A percentile compares a stretch with the other conserved stretches of the same genome.
phyloP scores from a whole-genome alignment of 441 rosid genomes.

The Jatropha multifida region DNA sequence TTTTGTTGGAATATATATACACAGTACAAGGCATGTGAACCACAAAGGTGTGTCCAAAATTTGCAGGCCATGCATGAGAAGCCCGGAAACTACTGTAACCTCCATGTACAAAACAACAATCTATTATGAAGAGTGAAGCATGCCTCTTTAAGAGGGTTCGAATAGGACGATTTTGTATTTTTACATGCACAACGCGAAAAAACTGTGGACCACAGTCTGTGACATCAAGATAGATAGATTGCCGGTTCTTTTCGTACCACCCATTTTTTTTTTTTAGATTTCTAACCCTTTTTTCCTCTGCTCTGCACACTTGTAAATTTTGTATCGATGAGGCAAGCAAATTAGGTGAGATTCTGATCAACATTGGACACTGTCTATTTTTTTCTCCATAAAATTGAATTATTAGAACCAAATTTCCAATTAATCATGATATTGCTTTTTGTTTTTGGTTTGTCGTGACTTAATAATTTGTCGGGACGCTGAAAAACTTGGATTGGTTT shows the following conservation, averaged over 20 bases:
- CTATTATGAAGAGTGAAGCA: not conserved
- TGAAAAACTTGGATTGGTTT: constrained; percentile 7
- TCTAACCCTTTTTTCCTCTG: not conserved
- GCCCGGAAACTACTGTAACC: constrained; percentile 7
- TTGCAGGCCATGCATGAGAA: constrained; percentile 14
- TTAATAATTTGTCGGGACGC: constrained; percentile 2
- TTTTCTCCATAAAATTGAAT: not conserved
- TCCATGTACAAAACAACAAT: constrained; percentile 26
- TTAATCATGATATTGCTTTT: constrained; percentile 15
- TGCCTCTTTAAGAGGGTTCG: constrained; percentile 1
- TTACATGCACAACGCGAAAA: constrained; percentile 9
- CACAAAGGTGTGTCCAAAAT: not conserved
- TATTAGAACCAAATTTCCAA: constrained; percentile 18
- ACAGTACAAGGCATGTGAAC: constrained; percentile 6
- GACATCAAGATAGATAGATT: not conserved
- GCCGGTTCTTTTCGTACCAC: too few relatives aligned
- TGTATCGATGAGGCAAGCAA: not conserved
- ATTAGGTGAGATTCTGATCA: too few relatives aligned
- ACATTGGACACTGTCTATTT: too few relatives aligned
- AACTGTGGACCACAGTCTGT: not conserved
- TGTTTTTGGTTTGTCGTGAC: not conserved
- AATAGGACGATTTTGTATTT: constrained; percentile 13
- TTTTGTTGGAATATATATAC: too few relatives aligned
- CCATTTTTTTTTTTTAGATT: not conserved
- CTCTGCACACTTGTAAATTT: too few relatives aligned